phyloP scores from a whole-genome alignment of 352 stramenopile genomes.

The Globisporangium acanthophoron region DNA sequence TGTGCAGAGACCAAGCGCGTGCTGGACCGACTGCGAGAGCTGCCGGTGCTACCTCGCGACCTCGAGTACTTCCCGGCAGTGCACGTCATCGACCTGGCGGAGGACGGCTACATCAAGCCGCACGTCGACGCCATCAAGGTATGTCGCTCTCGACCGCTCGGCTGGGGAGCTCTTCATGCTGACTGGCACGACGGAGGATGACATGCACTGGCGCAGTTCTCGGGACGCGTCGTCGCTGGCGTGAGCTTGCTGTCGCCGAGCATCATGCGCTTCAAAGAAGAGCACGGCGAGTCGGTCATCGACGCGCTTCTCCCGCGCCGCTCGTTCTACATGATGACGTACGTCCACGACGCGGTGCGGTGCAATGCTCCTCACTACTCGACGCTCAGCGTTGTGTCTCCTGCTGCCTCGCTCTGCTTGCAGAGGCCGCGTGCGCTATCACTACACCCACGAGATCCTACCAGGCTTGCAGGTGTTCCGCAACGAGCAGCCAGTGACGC shows the following conservation, averaged over 20 bases:
- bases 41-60: constrained; percentile 48
- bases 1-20: constrained; percentile 51
- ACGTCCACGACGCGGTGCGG: constrained; percentile 7
- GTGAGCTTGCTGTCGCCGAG: constrained; percentile 70
- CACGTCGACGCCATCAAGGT: constrained; percentile 87
- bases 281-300: constrained; percentile 63
- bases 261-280: constrained; percentile 85
- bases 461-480: constrained; percentile 53
- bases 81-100: constrained; percentile 79
- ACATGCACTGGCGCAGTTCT: constrained; percentile 40
- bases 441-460: constrained; percentile 86
- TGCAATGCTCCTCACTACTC: not conserved
- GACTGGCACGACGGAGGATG: not conserved
- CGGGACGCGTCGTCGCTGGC: constrained; percentile 66
- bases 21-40: constrained; percentile 59
- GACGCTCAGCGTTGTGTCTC: not conserved
- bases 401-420: not conserved
- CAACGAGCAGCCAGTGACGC: constrained; percentile 35
- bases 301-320: constrained; percentile 62
- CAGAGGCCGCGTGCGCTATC: constrained; percentile 70
- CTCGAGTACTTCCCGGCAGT: constrained; percentile 69
- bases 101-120: constrained; percentile 80
- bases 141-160: not conserved
- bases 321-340: constrained; percentile 88
- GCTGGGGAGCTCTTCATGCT: not conserved